Evolutionary conservation across 2,329 filamentous ascomycete genomes (phyloP), one percentile per base, ranked within the genome.

Genomic region (Coleophoma cylindrospora): DNA sequence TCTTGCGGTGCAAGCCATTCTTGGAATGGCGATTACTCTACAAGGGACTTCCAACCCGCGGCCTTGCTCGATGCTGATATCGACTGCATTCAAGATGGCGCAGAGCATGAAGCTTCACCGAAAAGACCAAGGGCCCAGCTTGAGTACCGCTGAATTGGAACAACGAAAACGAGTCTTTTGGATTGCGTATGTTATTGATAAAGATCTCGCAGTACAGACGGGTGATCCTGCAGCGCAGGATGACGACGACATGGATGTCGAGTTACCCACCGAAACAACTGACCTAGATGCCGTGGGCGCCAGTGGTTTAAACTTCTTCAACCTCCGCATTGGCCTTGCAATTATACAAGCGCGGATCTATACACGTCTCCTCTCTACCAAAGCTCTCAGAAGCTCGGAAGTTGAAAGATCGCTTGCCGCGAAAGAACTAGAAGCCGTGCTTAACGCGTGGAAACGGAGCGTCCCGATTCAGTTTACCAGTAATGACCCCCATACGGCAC

Each of bases 181-280:
- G 80, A 83, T 84, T 52, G 80, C 75, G 3, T 84, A 84, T 64
- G 80, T 82, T 73, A 67, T 84, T 27, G 80, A 84, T 65, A 84
- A 83, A 66, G 80, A 84, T 55, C 64, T 83, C n/a, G 81, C 78
- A 55, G 70, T 84, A 37, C 74, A 79, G 8, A 79, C 79, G 1
- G 79, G 80, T 2, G 71, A 80, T 4, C 80, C 80, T 6, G 77
- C 79, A 2, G 78, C 77, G 1, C 80, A 83, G 59, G 79, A 83
- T 52, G 80, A 84, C 57, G 77, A 83, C 59, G 80, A 84, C 53
- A 50, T 60, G 41, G 54, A 57, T 50, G 50, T 54, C 32, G 50
- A 54, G 15, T 36, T 56, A 37, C 54, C 54, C 40, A 34, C 43
- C 27, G 43, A 47, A 22, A 53, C 49, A 21, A 53, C 51, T 34